These are phyloP conservation scores for Globisporangium spinosum DNA, from an alignment of 352 stramenopile species.

Conservation along the genomic window DNA sequence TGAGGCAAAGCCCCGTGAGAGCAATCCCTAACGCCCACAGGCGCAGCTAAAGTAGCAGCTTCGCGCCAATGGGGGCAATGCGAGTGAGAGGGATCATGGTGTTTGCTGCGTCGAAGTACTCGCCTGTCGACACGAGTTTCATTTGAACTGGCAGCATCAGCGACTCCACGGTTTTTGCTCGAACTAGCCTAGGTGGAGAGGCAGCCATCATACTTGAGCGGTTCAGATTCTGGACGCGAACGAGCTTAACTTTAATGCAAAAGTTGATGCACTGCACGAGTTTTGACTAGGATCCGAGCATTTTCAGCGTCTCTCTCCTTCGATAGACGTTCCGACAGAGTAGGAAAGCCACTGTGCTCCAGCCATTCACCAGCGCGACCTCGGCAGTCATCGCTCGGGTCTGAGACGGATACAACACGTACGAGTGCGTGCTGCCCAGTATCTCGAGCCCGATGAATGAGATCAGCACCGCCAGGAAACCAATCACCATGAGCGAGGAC, in stretches of 20 bases:
- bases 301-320: neutral
- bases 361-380: slow-evolving; percentile 6
- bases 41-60: neutral
- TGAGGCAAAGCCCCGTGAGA: slow-evolving; percentile 1
- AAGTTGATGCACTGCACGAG: slow-evolving; percentile 5
- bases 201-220: neutral
- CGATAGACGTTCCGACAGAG: slow-evolving; percentile 7
- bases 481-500: neutral
- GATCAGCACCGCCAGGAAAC: neutral
- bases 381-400: neutral
- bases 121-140: neutral
- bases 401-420: neutral
- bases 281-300: neutral
- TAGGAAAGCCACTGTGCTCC: neutral
- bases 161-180: neutral
- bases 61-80: neutral
- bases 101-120: slow-evolving; percentile 2
- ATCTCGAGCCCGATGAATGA: neutral
- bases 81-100: neutral
- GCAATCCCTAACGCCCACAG: neutral
- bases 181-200: neutral
- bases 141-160: neutral
- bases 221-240: neutral
- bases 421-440: neutral
- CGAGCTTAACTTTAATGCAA: slow-evolving; percentile 3